Evolutionary conservation across 306 rosid genomes (phyloP), one percentile per base, ranked within the genome.

Genomic region (Purshia tridentata): DNA sequence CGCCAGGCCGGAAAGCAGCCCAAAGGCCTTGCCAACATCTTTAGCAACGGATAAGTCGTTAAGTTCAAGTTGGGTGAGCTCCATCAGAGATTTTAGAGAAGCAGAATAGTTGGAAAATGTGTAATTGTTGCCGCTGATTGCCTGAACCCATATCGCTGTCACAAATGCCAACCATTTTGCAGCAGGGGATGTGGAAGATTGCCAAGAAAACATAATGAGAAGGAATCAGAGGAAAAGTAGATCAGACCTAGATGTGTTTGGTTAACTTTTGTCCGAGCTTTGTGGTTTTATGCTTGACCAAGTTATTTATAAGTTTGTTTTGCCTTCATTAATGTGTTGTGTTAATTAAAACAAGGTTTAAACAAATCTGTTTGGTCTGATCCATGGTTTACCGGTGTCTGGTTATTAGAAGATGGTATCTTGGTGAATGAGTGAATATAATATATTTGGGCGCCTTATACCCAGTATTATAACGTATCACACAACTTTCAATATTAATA

Each of bases 11-110:
- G 87, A 77, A 12, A 86, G 63, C 51, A 82, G 35, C 54, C 89
- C 87, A 44, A 86, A 86, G 35, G 83, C 87, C 69, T 86, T 86
- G 13, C 89, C 87, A 20, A 78, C 77, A 66, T 86, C 89, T 72
- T 82, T 86, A 12, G 83, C 87, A 41, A 83, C 85, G 3, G 89
- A 82, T 14, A 86, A 80, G 65, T 82, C 77, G 69, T 85, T 86
- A 14, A 86, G 89, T 59, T 86, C 68, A 53, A 72, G 61, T 62
- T 86, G 89, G 16, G 75, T 62, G 4, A 86, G 73, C 40, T 61
- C 44, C 89, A 86, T 86, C 18, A 86, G 69, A 9, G 23, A 47
- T 74, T 86, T 86, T 11, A 83, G 72, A 4, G 74, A 80, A 45
- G 46, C 52, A 9, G 87, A 86, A 37, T 86, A 86, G 53, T 82